These are phyloP conservation scores for Rhipidocladum racemiflorum DNA, from an alignment of 176 grass and related monocot species.

Conservation along the genomic window DNA sequence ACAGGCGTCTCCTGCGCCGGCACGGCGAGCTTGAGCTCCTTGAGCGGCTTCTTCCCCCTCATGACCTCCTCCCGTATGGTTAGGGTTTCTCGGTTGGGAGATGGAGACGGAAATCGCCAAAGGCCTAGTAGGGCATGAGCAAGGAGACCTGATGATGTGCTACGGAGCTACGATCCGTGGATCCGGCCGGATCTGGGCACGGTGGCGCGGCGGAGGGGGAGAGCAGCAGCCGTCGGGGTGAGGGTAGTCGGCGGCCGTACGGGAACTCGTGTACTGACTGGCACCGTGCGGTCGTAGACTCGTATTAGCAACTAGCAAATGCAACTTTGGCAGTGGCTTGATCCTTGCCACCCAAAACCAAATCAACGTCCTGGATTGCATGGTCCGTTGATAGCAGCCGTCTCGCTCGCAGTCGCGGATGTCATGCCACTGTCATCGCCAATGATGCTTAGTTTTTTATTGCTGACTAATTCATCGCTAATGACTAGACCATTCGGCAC, in stretches of 20 bases:
- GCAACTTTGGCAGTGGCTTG: not conserved
- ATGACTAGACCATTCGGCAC: too few species aligned
- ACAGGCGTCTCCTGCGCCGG: constrained; percentile 68
- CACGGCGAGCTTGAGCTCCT: constrained; percentile 70
- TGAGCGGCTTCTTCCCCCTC: constrained; percentile 65
- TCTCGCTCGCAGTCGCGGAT: too few species aligned
- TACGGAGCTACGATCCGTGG: not conserved
- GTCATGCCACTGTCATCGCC: too few species aligned
- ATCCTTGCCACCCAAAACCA: too few species aligned
- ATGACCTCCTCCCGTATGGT: constrained; percentile 40
- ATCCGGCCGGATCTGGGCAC: not conserved
- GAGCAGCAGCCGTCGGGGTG: not conserved
- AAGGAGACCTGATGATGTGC: not conserved
- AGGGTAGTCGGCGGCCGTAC: not conserved
- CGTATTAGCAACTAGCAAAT: not conserved
- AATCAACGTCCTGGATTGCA: too few species aligned
- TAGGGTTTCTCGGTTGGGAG: constrained; percentile 38
- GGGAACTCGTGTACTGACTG: not conserved
- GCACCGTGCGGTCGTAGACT: not conserved
- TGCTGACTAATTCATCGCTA: too few species aligned
- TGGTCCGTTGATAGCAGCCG: too few species aligned
- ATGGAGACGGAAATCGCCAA: not conserved
- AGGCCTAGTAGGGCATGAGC: not conserved
- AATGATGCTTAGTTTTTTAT: too few species aligned
- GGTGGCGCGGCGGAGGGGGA: not conserved